Evolutionary conservation across 2,329 filamentous ascomycete species (phyloP).

Genomic region (Orbilia quercus): DNA sequence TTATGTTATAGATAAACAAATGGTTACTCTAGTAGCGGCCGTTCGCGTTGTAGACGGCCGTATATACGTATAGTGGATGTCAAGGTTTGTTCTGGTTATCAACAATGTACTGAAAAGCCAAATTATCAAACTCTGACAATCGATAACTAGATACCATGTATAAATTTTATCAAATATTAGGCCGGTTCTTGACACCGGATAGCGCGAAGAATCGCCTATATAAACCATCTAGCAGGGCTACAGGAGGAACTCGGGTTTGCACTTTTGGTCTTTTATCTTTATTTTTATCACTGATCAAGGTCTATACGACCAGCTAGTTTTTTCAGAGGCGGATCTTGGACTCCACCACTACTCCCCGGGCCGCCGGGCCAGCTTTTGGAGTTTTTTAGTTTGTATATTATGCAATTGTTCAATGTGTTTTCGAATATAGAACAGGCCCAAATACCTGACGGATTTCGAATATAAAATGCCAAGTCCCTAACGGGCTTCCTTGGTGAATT

Average conservation of each 20-base stretch:
- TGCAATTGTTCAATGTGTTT: constrained; percentile 9
- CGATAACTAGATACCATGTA: too few relatives aligned
- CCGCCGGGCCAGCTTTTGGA: constrained; percentile 13
- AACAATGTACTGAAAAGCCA: too few relatives aligned
- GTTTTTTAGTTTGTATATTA: constrained; percentile 8
- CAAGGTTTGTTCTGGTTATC: too few relatives aligned
- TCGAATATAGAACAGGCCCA: constrained; percentile 5
- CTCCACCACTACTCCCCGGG: not conserved
- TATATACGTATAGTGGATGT: too few relatives aligned
- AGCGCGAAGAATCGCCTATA: too few relatives aligned
- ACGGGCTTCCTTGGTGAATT: constrained; percentile 12
- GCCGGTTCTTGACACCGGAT: too few relatives aligned
- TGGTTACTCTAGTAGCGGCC: too few relatives aligned
- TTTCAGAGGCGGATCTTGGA: not conserved
- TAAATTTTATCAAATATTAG: too few relatives aligned
- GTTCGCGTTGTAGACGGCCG: too few relatives aligned
- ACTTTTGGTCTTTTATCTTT: not conserved
- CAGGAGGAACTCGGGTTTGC: constrained; percentile 1
- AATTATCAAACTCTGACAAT: too few relatives aligned
- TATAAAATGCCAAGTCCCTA: not conserved
- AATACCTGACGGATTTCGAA: not conserved
- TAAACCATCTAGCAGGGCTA: not conserved
- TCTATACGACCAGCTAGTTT: constrained; percentile 12
- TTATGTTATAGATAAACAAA: too few relatives aligned
- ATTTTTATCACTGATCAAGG: constrained; percentile 3